phyloP scores from a whole-genome alignment of 169 alveolate genomes.

The Blepharisma undulans region DNA sequence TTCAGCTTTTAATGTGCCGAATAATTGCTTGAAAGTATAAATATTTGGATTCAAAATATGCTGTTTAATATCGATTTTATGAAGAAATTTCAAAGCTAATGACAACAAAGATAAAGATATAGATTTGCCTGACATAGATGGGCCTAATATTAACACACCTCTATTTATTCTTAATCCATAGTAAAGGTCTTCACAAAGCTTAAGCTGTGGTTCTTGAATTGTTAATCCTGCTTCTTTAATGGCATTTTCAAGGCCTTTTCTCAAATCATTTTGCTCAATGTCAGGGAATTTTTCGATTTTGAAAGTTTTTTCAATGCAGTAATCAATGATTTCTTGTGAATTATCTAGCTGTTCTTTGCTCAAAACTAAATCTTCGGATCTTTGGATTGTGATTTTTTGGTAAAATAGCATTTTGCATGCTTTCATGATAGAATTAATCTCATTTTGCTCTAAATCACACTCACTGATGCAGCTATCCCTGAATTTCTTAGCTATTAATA shows the following conservation, averaged over 20 bases:
- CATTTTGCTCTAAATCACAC: background rate
- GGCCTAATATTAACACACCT: constrained; percentile 54
- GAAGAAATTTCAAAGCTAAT: background rate
- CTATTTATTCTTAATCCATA: constrained; percentile 30
- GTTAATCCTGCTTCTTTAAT: background rate
- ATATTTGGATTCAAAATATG: constrained; percentile 50
- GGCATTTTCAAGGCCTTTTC: background rate
- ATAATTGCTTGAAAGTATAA: constrained; percentile 43
- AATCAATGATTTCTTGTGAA: too few relatives aligned
- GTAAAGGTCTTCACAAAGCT: constrained; percentile 14
- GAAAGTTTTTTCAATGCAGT: too few relatives aligned
- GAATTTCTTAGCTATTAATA: background rate
- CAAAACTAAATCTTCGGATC: too few relatives aligned
- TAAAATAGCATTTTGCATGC: background rate
- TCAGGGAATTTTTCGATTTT: too few relatives aligned
- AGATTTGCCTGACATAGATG: constrained; percentile 57
- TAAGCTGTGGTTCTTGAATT: background rate
- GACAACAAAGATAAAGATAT: constrained; percentile 32
- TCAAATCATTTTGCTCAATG: background rate
- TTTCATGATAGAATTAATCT: background rate
- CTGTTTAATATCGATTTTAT: constrained; percentile 39
- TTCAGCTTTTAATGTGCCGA: constrained; percentile 50
- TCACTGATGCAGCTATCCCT: background rate
- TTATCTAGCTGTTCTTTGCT: too few relatives aligned
- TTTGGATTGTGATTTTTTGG: too few relatives aligned